phyloP scores from a whole-genome alignment of 78 protist species.

The Dictyostelium brefeldianum region DNA sequence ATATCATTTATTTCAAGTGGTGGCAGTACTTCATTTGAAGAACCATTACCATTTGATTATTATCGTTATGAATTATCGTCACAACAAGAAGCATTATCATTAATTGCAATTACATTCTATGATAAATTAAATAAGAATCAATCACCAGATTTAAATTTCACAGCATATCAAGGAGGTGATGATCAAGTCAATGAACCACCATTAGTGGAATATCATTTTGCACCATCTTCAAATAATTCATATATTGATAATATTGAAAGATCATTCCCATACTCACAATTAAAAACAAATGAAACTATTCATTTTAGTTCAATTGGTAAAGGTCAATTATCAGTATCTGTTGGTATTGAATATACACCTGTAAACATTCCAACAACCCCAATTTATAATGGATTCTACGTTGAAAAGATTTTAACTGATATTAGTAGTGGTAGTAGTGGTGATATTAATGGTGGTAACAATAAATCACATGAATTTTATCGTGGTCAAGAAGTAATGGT shows the following conservation, averaged over 20 bases:
- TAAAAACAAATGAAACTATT: neutral
- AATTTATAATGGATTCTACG: constrained; percentile 52
- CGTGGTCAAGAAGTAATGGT: constrained; percentile 59
- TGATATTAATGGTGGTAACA: neutral
- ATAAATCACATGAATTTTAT: neutral
- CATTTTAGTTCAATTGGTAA: constrained; percentile 30
- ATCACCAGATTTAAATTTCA: constrained; percentile 25
- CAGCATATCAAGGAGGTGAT: constrained; percentile 2
- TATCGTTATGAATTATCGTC: neutral
- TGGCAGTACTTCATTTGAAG: too few species aligned
- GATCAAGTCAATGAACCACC: neutral
- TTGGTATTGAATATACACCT: constrained; percentile 63
- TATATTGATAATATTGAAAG: neutral
- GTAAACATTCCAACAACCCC: constrained; percentile 8
- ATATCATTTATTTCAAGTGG: constrained; percentile 18
- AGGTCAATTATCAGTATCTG: constrained; percentile 49
- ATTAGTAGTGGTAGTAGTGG: neutral
- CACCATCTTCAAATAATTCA: neutral
- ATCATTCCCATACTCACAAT: neutral
- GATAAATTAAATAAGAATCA: constrained; percentile 11
- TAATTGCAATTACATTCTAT: constrained; percentile 38
- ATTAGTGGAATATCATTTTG: neutral
- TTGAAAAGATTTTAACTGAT: constrained; percentile 29
- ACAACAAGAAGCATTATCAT: constrained; percentile 27
- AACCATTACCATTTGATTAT: neutral